Evolutionary conservation across 371 early-diverging fungal species (phyloP).

Genomic region (Thermomucor indicae-seudaticae): DNA sequence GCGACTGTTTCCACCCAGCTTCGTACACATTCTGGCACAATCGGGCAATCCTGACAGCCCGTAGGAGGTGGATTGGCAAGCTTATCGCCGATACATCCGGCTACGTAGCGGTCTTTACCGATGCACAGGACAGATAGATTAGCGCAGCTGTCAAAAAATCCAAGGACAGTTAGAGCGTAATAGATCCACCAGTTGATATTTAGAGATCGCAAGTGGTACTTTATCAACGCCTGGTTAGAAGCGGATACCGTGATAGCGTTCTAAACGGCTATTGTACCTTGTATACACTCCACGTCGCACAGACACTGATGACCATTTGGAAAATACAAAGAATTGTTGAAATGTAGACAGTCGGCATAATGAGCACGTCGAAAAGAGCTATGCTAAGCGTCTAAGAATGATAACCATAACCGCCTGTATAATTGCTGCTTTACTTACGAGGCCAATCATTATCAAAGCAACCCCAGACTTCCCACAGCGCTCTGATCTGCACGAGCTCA

Average conservation of each 20-base stretch:
- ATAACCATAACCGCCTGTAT: not conserved
- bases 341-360: conserved; percentile 20
- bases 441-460: conserved; percentile 20
- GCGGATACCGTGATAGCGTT: too few species aligned
- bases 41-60: not conserved
- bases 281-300: conserved; percentile 19
- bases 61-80: not conserved
- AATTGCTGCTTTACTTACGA: conserved; percentile 7
- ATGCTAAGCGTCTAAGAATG: not conserved
- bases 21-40: conserved; percentile 5
- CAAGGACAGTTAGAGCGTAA: conserved; percentile 17
- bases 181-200: conserved; percentile 29
- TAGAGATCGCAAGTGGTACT: conserved; percentile 11
- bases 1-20: conserved; percentile 17
- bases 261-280: conserved; percentile 5
- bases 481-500: conserved; percentile 10
- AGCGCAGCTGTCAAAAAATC: conserved; percentile 18
- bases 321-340: conserved; percentile 16
- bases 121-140: conserved; percentile 14
- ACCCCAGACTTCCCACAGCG: conserved; percentile 21
- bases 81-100: conserved; percentile 12
- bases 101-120: conserved; percentile 15
- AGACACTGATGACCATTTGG: conserved; percentile 12
- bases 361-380: conserved; percentile 11
- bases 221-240: too few species aligned